Percentiles rank a stretch among this genome's conserved stretches.
Conservation (phyloP, 2,329 filamentous ascomycete genomes). For the Exserohilum rostratum region DNA sequence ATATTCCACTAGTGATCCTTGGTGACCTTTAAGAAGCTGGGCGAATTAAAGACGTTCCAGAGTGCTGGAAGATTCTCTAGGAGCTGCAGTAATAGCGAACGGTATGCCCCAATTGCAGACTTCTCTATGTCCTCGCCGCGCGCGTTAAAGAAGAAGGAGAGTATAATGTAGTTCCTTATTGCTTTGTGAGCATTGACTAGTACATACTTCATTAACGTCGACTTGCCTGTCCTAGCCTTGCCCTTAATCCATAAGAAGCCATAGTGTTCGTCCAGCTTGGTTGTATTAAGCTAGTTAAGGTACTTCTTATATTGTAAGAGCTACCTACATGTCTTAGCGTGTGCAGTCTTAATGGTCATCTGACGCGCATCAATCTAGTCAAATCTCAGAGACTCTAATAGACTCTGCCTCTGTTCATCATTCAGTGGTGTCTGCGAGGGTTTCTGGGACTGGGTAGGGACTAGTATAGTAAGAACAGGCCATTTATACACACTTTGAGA, state of each 20-base stretch:
- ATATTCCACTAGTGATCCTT: constrained; percentile 18
- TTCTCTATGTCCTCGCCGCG: constrained; percentile 28
- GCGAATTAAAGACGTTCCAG: constrained; percentile 10
- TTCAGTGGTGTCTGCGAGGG: not conserved
- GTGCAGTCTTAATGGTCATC: constrained; percentile 45
- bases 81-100: constrained; percentile 34
- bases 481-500: not conserved
- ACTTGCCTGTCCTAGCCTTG: constrained; percentile 48
- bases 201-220: constrained; percentile 50
- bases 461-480: not conserved
- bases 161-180: constrained; percentile 10
- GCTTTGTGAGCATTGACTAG: constrained; percentile 9
- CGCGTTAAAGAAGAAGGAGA: constrained; percentile 38
- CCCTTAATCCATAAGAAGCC: constrained; percentile 58
- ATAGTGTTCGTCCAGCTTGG: constrained; percentile 34
- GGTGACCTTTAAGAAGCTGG: constrained; percentile 3
- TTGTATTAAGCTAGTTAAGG: constrained; percentile 46
- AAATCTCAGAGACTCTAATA: constrained; percentile 48
- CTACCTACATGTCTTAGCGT: constrained; percentile 52
- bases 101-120: constrained; percentile 30
- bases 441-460: not conserved
- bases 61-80: constrained; percentile 20
- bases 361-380: constrained; percentile 49
- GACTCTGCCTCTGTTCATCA: constrained; percentile 5
- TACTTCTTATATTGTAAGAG: constrained; percentile 46